phyloP scores from a whole-genome alignment of 2,329 filamentous ascomycete species.

The Fusarium sp. region DNA sequence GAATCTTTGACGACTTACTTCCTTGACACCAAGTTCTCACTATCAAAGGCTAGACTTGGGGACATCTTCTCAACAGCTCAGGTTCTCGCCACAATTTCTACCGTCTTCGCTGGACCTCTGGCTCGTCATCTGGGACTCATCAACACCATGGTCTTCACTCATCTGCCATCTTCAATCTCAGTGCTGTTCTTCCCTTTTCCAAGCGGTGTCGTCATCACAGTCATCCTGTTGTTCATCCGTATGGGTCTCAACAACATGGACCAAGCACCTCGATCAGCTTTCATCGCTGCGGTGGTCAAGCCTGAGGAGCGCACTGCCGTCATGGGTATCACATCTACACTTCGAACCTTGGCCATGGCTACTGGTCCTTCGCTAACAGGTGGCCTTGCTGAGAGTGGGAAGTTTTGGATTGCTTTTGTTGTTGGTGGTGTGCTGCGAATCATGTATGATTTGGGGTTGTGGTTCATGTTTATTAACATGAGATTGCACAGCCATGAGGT shows the following conservation, averaged over 20 bases:
- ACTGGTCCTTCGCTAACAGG: conserved; percentile 67
- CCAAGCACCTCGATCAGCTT: conserved; percentile 72
- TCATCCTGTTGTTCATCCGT: conserved; percentile 67
- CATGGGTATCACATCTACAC: conserved; percentile 74
- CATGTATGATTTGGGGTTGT: conserved; percentile 68
- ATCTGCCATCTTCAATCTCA: conserved; percentile 70
- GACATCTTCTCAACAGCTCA: conserved; percentile 67
- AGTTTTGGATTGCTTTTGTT: conserved; percentile 72
- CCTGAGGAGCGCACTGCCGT: conserved; percentile 74
- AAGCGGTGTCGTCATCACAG: conserved; percentile 60
- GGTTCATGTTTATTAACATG: conserved; percentile 69
- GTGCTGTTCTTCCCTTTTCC: conserved; percentile 70
- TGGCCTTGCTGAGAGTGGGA: conserved; percentile 60
- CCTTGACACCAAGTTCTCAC: conserved; percentile 65
- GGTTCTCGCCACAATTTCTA: conserved; percentile 64
- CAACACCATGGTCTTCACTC: conserved; percentile 73
- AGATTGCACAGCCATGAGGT: conserved; percentile 60
- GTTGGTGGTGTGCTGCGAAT: conserved; percentile 64
- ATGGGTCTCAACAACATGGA: conserved; percentile 76
- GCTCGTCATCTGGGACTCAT: conserved; percentile 69
- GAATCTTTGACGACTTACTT: conserved; percentile 69
- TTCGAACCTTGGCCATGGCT: conserved; percentile 69
- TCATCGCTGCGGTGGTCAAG: conserved; percentile 74
- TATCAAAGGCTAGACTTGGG: conserved; percentile 67
- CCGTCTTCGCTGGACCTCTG: conserved; percentile 68